Base-by-base conservation (phyloP, 2,329 filamentous ascomycete species). In the Pseudogymnoascus sp. region DNA sequence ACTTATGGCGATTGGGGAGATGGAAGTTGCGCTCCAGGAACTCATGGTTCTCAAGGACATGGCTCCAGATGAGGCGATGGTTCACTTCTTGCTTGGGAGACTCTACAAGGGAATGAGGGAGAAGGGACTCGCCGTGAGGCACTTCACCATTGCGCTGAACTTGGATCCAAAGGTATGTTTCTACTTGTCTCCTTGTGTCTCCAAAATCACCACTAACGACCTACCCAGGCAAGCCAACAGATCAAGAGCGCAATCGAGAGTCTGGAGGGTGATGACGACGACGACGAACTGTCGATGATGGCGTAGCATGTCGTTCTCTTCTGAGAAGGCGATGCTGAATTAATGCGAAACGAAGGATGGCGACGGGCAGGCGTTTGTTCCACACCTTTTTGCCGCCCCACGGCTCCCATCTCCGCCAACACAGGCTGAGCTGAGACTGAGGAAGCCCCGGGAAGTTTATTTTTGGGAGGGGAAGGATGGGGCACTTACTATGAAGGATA, bases 171-270 rank as follows among this genome's bases (percentile, higher is more conserved):
- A 97, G 87, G 93, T 95, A 80, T 72, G 81, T 73, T 16, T 7
- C 10, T 3, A 49, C 58, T 52, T 64, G 43, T 29, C 35, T 43
- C 16, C 1, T 55, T 6, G 0, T 39, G 19, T 26, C 8, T 37
- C 35, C 14, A 58, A 8, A 29, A 23, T 6, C 26, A 37, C 58
- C 63, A 60, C 55, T 68, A 64, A 67, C 59, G 35, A 37, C 12
- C 60, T 64, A 52, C 62, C 39, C 68, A 96, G 92, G 91, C 93
- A 69, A 92, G 91, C 67, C 88, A 90, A 66, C 89, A 92, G 74
- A 97, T 99, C 76, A 99, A 97, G 76, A 92, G 96, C 73, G 92
- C 91, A 16, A 97, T 99, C 78, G 93, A 97, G 78, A 88, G 87
- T 69, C 83, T 97, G 63, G 91, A 96, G 70, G 88, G 92, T 63